Conservation (phyloP, 192 early-diverging fungal species). For the Linnemannia exigua region DNA sequence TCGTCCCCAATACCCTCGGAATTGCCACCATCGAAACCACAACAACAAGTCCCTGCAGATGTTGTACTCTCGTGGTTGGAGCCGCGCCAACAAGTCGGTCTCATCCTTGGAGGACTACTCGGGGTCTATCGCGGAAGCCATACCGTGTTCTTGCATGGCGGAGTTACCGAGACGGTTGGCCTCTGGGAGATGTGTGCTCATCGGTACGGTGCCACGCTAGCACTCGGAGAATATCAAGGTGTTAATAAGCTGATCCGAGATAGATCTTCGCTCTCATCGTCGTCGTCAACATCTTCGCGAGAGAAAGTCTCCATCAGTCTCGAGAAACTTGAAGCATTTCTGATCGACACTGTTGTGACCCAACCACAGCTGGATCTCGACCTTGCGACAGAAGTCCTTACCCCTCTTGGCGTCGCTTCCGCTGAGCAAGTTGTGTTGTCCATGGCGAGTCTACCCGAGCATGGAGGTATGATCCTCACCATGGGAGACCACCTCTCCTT, state of each 20-base stretch:
- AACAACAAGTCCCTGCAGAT: constrained; percentile 36
- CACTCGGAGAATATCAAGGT: constrained; percentile 42
- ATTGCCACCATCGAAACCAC: neutral
- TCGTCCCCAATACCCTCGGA: neutral
- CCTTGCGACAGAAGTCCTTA: constrained; percentile 36
- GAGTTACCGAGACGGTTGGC: constrained; percentile 68
- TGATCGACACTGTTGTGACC: constrained; percentile 72
- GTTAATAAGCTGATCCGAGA: constrained; percentile 20
- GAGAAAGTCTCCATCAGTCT: neutral
- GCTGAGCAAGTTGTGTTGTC: constrained; percentile 68
- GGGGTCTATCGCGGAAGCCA: constrained; percentile 79
- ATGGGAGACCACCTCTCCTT: constrained; percentile 66
- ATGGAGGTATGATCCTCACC: constrained; percentile 79
- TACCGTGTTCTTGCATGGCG: constrained; percentile 71
- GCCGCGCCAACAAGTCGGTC: constrained; percentile 84
- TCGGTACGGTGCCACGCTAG: constrained; percentile 57
- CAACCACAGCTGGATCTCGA: constrained; percentile 64
- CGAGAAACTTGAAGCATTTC: constrained; percentile 53
- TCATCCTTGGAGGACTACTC: constrained; percentile 72
- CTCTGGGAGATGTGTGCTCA: constrained; percentile 75
- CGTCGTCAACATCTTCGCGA: neutral
- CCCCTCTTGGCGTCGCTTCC: constrained; percentile 43
- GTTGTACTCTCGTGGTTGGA: constrained; percentile 78
- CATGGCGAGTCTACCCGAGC: constrained; percentile 74
- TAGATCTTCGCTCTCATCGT: neutral